Percentiles rank a stretch among this genome's conserved stretches.
Conservation (phyloP, 495 filamentous ascomycete species). For the Penicillium psychrofluorescens region DNA sequence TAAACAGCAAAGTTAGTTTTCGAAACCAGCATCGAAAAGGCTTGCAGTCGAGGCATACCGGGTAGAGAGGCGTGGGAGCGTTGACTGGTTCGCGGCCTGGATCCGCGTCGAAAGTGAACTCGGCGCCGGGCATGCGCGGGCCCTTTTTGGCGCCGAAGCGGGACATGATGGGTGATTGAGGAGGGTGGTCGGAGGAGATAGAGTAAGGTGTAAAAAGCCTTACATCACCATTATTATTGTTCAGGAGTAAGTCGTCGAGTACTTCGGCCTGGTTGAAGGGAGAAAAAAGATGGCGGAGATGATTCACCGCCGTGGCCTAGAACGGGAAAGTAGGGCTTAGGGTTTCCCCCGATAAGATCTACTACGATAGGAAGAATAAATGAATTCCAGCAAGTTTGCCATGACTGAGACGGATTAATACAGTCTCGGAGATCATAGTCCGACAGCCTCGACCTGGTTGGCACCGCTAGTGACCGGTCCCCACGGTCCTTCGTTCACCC, state of each 20-base stretch:
- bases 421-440: constrained; percentile 14
- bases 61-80: constrained; percentile 36
- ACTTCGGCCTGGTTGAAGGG: not conserved
- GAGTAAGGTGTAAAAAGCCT: too few relatives aligned
- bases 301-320: constrained; percentile 12
- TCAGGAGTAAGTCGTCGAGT: not conserved
- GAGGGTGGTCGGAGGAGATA: too few relatives aligned
- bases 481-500: constrained; percentile 37
- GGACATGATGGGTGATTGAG: constrained; percentile 19
- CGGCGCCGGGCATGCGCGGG: constrained; percentile 31
- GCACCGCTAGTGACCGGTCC: constrained; percentile 26
- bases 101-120: constrained; percentile 36
- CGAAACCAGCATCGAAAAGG: constrained; percentile 1
- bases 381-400: too few relatives aligned
- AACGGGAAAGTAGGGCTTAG: constrained; percentile 14
- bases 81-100: constrained; percentile 31
- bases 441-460: constrained; percentile 29
- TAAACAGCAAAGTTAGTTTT: constrained; percentile 4
- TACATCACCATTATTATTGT: not conserved
- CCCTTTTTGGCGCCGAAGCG: constrained; percentile 33
- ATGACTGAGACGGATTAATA: too few relatives aligned
- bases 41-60: constrained; percentile 18
- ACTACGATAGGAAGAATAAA: too few relatives aligned
- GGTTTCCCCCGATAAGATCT: constrained; percentile 6
- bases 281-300: constrained; percentile 10